Percentiles rank a stretch among this genome's conserved stretches.
These are phyloP conservation scores for Aspergillus novofumigatus DNA, from an alignment of 2,329 filamentous ascomycete genomes.

Conservation along the genomic window DNA sequence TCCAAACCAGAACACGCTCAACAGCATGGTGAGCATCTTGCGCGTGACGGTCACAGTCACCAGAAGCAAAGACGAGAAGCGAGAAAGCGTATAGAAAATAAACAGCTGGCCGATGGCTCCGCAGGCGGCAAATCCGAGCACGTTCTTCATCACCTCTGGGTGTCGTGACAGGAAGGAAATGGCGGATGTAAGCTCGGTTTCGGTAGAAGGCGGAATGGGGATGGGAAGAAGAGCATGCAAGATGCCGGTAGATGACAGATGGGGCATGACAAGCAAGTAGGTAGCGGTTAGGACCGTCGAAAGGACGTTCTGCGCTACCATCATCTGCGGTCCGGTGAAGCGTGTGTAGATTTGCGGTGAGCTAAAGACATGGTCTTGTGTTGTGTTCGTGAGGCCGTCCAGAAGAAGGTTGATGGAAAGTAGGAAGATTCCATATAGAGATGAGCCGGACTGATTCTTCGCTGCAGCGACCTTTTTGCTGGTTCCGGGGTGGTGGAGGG, in stretches of 20 bases:
- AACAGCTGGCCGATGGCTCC: constrained; percentile 94
- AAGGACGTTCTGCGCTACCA: constrained; percentile 95
- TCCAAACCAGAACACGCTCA: constrained; percentile 92
- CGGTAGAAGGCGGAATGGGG: constrained; percentile 51
- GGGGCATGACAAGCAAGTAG: constrained; percentile 76
- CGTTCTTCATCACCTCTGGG: constrained; percentile 78
- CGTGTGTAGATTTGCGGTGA: constrained; percentile 61
- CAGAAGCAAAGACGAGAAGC: constrained; percentile 85
- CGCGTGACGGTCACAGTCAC: constrained; percentile 96
- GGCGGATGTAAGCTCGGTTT: constrained; percentile 76
- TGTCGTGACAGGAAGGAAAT: constrained; percentile 75
- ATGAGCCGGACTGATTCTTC: constrained; percentile 60
- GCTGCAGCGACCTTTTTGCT: constrained; percentile 49
- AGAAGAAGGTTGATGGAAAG: constrained; percentile 88
- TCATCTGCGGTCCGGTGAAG: constrained; percentile 95
- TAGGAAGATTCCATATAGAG: constrained; percentile 68
- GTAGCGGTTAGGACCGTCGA: constrained; percentile 69
- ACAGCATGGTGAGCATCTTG: constrained; percentile 99
- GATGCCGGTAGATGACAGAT: constrained; percentile 64
- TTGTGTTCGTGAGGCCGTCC: constrained; percentile 92
- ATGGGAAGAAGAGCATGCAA: constrained; percentile 65
- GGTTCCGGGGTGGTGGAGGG: constrained; percentile 71
- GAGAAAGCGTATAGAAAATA: constrained; percentile 92
- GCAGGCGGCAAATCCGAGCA: constrained; percentile 83
- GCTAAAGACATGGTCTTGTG: constrained; percentile 89